Conservation (phyloP, 1,139 yeast species). For the Kazachstania sp. region DNA sequence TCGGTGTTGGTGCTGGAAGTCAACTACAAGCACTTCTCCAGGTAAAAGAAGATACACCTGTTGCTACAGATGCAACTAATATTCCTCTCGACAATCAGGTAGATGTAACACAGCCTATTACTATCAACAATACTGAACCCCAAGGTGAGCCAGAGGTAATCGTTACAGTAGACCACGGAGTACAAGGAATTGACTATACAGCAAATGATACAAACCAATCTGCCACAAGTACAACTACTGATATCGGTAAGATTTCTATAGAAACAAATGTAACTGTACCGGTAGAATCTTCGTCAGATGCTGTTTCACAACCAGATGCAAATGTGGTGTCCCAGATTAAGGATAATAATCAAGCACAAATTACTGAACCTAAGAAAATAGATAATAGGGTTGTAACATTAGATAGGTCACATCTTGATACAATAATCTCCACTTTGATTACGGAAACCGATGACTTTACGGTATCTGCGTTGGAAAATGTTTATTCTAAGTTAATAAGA, state of each 20-base stretch:
- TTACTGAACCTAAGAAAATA: not conserved
- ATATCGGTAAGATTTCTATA: not conserved
- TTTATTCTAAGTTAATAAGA: constrained; percentile 66
- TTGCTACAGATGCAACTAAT: not conserved
- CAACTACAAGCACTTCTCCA: constrained; percentile 22
- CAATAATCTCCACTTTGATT: constrained; percentile 32
- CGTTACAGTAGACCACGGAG: not conserved
- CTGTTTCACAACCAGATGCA: not conserved
- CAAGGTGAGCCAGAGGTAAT: not conserved
- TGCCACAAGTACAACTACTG: not conserved
- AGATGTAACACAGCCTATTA: not conserved
- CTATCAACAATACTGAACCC: not conserved
- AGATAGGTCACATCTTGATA: not conserved
- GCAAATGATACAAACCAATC: not conserved
- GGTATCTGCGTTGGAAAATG: constrained; percentile 65
- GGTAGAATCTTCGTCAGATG: not conserved
- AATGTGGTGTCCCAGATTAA: not conserved
- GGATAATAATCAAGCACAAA: too few relatives aligned
- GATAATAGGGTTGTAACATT: constrained; percentile 4
- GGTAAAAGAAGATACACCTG: not conserved
- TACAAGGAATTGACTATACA: not conserved
- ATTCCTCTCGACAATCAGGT: not conserved
- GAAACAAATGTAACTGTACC: too few relatives aligned
- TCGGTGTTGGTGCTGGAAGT: constrained; percentile 23
- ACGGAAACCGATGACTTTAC: constrained; percentile 41